phyloP scores from a whole-genome alignment of 2,329 filamentous ascomycete species.

The Leptographium galeiforme region DNA sequence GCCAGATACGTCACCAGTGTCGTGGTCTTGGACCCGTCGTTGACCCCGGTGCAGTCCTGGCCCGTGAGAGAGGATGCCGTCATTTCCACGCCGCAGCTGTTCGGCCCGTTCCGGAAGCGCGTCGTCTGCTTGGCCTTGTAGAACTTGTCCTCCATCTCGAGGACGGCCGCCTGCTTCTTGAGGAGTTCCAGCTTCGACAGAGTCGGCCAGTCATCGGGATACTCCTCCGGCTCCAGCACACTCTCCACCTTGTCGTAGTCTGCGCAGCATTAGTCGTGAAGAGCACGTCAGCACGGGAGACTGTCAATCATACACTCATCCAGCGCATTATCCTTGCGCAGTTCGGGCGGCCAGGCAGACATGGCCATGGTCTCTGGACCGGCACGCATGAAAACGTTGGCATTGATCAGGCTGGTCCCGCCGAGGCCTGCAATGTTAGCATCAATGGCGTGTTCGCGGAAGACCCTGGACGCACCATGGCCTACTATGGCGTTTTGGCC shows the following conservation, averaged over 20 bases:
- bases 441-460: neutral
- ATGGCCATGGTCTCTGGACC: slow-evolving; percentile 39
- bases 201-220: slow-evolving; percentile 42
- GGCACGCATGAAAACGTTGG: slow-evolving; percentile 51
- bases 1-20: slow-evolving; percentile 53
- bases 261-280: slow-evolving; percentile 13
- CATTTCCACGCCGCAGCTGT: slow-evolving; percentile 53
- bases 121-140: slow-evolving; percentile 47
- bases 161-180: slow-evolving; percentile 38
- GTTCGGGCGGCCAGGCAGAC: slow-evolving; percentile 45
- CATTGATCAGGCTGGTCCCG: slow-evolving; percentile 52
- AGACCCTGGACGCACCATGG: slow-evolving; percentile 24
- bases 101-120: slow-evolving; percentile 45
- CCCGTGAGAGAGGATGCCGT: slow-evolving; percentile 43
- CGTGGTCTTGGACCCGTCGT: slow-evolving; percentile 55
- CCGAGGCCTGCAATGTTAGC: slow-evolving; percentile 36
- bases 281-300: neutral
- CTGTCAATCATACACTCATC: slow-evolving; percentile 31
- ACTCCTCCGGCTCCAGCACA: slow-evolving; percentile 45
- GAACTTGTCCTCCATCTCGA: slow-evolving; percentile 40
- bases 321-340: slow-evolving; percentile 29
- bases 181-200: slow-evolving; percentile 46
- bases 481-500: slow-evolving; percentile 50
- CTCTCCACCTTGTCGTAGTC: slow-evolving; percentile 42
- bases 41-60: slow-evolving; percentile 50